Percentiles rank a stretch among this genome's conserved stretches.
These are phyloP conservation scores for Saccharum spontaneum DNA, from an alignment of 176 grass and related monocot genomes.

Conservation along the genomic window DNA sequence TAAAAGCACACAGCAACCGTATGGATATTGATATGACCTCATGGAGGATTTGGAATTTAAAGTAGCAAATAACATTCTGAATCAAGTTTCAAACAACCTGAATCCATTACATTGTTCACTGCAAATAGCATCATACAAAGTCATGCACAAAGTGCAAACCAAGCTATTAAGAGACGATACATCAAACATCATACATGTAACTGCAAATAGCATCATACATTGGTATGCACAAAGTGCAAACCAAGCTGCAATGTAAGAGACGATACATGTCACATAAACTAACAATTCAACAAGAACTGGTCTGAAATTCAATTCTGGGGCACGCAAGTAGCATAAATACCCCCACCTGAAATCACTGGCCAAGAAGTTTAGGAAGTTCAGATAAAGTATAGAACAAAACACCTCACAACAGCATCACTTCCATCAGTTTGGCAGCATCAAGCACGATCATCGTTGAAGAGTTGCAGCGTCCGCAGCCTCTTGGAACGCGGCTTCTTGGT, in stretches of 20 bases:
- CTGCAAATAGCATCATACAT: not conserved
- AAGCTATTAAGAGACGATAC: not conserved
- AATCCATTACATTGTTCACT: conserved; percentile 22
- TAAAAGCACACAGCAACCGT: not conserved
- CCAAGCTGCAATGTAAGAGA: not conserved
- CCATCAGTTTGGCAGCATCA: not conserved
- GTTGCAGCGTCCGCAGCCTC: not conserved
- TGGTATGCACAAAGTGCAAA: conserved; percentile 20
- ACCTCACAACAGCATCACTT: conserved; percentile 11
- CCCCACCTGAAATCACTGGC: not conserved
- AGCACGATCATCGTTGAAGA: not conserved
- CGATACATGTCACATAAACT: conserved; percentile 3
- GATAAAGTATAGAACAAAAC: conserved; percentile 4
- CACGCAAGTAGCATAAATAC: not conserved
- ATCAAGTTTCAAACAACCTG: not conserved
- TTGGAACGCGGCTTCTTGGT: not conserved
- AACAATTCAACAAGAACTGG: conserved; percentile 3
- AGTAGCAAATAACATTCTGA: not conserved
- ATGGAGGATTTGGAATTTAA: not conserved
- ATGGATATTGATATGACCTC: not conserved
- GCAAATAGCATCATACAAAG: conserved; percentile 20
- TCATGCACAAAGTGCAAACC: conserved; percentile 11
- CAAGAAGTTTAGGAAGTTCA: not conserved
- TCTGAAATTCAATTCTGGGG: not conserved
- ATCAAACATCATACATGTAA: not conserved